Percentiles rank a stretch among this genome's conserved stretches.
Conservation (phyloP, 257 asterid species). For the Capsicum rhomboideum region DNA sequence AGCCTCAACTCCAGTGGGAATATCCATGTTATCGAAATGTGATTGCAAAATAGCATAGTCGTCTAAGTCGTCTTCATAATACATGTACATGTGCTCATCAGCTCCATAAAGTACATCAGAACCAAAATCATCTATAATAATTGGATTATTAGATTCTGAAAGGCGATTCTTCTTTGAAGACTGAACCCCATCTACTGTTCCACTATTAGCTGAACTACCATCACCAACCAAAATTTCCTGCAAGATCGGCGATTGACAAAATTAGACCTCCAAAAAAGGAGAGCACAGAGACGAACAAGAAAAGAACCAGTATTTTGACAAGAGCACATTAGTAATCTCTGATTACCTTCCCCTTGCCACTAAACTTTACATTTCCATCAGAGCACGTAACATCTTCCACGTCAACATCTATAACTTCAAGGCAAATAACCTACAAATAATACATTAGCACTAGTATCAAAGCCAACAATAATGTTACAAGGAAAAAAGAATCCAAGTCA, state of each 20-base stretch:
- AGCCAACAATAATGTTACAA: background rate
- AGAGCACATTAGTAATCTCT: background rate
- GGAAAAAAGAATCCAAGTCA: background rate
- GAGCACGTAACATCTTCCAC: constrained; percentile 36
- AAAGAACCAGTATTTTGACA: background rate
- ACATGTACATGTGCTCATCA: constrained; percentile 46
- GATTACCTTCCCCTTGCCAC: constrained; percentile 64
- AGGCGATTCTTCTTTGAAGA: constrained; percentile 16
- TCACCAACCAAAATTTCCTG: constrained; percentile 35
- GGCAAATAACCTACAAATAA: constrained; percentile 43
- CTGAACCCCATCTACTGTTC: constrained; percentile 20
- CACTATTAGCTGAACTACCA: background rate
- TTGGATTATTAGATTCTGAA: constrained; percentile 19
- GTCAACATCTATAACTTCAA: constrained; percentile 74
- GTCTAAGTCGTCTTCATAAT: constrained; percentile 46
- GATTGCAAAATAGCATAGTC: constrained; percentile 35
- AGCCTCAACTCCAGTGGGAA: constrained; percentile 81
- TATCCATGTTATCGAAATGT: constrained; percentile 62
- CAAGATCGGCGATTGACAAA: background rate
- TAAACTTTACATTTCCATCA: constrained; percentile 26
- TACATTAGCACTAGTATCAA: constrained; percentile 3
- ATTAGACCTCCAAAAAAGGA: background rate
- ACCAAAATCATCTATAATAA: constrained; percentile 33
- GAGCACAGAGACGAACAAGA: background rate
- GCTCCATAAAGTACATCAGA: constrained; percentile 35